A percentile compares a stretch with the other conserved stretches of the same genome.
These are phyloP conservation scores for Hansenula sp. DNA, from an alignment of 1,139 yeast genomes.

Conservation along the genomic window DNA sequence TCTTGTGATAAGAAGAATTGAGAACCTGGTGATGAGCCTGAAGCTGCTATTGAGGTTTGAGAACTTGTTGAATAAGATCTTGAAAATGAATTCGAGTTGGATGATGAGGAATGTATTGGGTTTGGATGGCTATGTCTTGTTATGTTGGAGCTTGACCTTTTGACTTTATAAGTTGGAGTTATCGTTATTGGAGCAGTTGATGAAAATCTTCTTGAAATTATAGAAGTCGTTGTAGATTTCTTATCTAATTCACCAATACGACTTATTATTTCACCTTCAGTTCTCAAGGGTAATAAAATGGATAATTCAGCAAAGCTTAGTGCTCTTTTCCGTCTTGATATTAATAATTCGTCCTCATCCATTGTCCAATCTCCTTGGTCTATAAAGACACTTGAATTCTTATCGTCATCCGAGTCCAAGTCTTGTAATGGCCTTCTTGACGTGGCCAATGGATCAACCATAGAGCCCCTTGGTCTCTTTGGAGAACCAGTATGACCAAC, in stretches of 20 bases:
- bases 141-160: background rate
- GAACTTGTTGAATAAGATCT: background rate
- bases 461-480: background rate
- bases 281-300: conserved; percentile 65
- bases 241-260: conserved; percentile 56
- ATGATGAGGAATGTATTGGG: conserved; percentile 6
- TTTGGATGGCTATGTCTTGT: conserved; percentile 5
- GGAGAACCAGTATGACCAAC: background rate
- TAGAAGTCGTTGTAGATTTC: conserved; percentile 1
- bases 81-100: background rate
- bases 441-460: background rate
- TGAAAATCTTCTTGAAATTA: background rate
- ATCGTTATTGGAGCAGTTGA: conserved; percentile 2
- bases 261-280: conserved; percentile 70
- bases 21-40: conserved; percentile 7
- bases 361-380: conserved; percentile 27
- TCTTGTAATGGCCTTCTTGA: background rate
- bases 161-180: background rate
- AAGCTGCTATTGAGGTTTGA: conserved; percentile 4
- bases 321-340: conserved; percentile 55
- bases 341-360: conserved; percentile 72
- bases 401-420: background rate
- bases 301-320: conserved; percentile 72
- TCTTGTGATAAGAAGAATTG: conserved; percentile 2
- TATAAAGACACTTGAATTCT: background rate